A percentile compares a stretch with the other conserved stretches of the same genome.
Evolutionary conservation across 441 rosid genomes (phyloP).

Genomic region (Syzygium syzygioides): DNA sequence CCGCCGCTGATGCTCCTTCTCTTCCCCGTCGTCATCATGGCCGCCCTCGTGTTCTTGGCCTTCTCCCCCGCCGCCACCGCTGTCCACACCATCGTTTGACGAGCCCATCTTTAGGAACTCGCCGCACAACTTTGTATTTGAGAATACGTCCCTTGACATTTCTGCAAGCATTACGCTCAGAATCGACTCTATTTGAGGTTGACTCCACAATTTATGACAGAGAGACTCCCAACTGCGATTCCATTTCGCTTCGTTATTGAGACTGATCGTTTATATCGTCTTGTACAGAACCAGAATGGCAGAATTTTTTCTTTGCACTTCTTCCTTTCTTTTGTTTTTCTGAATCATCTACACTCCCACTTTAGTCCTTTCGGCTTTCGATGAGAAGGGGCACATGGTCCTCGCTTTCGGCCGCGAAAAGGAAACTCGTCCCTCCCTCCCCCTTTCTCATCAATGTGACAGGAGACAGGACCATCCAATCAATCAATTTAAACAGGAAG

Average conservation of each 20-base stretch:
- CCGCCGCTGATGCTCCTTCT: neutral
- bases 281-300: neutral
- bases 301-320: neutral
- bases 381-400: neutral
- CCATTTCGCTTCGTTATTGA: neutral
- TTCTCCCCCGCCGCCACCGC: neutral
- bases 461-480: neutral
- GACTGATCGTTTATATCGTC: neutral
- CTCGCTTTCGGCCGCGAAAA: neutral
- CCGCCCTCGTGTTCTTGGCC: conserved; percentile 9
- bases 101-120: neutral
- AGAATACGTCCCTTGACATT: neutral
- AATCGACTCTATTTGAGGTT: neutral
- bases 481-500: neutral
- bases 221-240: neutral
- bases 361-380: neutral
- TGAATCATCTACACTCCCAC: neutral
- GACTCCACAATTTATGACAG: neutral
- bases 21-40: conserved; percentile 11
- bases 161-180: neutral
- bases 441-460: neutral
- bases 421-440: neutral
- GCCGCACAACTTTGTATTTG: neutral
- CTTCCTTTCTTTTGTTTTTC: neutral
- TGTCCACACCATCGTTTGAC: neutral